Percentiles rank a stretch among this genome's conserved stretches.
Conservation (phyloP, 2,329 filamentous ascomycete genomes). For the Fusarium brachygibbosum region DNA sequence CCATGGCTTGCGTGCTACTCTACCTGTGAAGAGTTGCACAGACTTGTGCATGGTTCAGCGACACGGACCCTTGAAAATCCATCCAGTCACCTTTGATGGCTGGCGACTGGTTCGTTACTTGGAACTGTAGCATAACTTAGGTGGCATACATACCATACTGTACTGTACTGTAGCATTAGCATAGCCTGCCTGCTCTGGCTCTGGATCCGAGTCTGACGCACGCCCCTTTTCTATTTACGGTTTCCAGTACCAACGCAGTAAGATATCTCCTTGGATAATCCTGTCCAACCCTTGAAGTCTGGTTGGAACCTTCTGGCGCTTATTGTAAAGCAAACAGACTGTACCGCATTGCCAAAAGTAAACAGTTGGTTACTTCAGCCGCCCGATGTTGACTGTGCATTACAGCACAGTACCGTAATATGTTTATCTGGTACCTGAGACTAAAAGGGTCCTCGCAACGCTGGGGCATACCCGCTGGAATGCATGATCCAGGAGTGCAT, state of each 20-base stretch:
- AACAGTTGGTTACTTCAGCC: conserved; percentile 27
- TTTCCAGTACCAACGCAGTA: conserved; percentile 20
- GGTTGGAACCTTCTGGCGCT: conserved; percentile 33
- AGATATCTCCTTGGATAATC: conserved; percentile 13
- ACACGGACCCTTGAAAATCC: conserved; percentile 25
- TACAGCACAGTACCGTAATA: neutral
- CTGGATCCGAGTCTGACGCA: conserved; percentile 17
- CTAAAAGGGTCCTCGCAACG: conserved; percentile 22
- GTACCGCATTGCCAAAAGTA: conserved; percentile 19
- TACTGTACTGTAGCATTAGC: neutral
- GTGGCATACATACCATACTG: neutral
- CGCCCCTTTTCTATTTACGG: conserved; percentile 42
- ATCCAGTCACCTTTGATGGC: conserved; percentile 32
- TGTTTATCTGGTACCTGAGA: conserved; percentile 34
- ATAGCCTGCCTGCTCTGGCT: conserved; percentile 36
- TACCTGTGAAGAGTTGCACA: conserved; percentile 34
- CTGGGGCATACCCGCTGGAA: conserved; percentile 36
- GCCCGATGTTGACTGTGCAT: neutral
- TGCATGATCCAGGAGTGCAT: conserved; percentile 51
- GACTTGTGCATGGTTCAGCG: conserved; percentile 32
- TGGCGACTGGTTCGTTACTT: conserved; percentile 30
- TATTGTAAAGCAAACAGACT: conserved; percentile 21
- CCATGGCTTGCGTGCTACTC: conserved; percentile 14
- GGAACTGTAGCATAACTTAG: neutral
- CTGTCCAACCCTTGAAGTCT: conserved; percentile 14